Percentiles rank a stretch among this genome's conserved stretches.
Evolutionary conservation across 345 rosid species (phyloP).

Genomic region (Eucalyptus virginea): DNA sequence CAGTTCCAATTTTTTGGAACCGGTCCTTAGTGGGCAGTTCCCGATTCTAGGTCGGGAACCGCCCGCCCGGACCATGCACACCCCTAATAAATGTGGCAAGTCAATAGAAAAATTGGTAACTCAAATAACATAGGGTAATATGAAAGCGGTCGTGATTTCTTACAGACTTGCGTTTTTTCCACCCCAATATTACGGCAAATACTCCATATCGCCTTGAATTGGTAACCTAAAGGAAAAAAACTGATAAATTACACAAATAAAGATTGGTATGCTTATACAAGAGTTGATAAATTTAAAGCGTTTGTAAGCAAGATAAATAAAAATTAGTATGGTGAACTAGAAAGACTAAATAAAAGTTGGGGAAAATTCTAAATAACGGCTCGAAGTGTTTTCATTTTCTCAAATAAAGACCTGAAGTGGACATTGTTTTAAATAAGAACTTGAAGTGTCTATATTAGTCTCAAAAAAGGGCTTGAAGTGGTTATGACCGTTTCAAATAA

Average conservation of each 20-base stretch:
- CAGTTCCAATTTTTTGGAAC: too few species aligned
- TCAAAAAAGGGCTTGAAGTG: rapidly evolving
- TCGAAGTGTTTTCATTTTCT: rapidly evolving
- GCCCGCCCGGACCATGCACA: too few species aligned
- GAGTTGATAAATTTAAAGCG: not conserved
- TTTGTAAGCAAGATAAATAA: not conserved
- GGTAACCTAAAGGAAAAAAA: not conserved
- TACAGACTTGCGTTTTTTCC: not conserved
- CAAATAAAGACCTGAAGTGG: rapidly evolving
- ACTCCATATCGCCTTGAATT: not conserved
- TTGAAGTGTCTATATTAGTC: rapidly evolving
- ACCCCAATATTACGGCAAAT: not conserved
- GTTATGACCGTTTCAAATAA: rapidly evolving
- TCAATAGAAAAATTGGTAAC: not conserved
- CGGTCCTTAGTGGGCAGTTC: too few species aligned
- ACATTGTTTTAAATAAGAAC: rapidly evolving
- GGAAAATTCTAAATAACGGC: rapidly evolving
- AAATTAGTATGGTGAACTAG: not conserved
- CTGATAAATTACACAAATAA: not conserved
- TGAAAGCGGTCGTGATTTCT: not conserved
- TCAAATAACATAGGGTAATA: not conserved
- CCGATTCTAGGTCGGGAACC: too few species aligned
- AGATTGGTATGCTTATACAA: not conserved
- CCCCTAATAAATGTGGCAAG: not conserved
- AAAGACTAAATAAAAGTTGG: too few species aligned